Evolutionary conservation across 148 eudicot species (phyloP).

Genomic region (Hydrangea macrophylla): DNA sequence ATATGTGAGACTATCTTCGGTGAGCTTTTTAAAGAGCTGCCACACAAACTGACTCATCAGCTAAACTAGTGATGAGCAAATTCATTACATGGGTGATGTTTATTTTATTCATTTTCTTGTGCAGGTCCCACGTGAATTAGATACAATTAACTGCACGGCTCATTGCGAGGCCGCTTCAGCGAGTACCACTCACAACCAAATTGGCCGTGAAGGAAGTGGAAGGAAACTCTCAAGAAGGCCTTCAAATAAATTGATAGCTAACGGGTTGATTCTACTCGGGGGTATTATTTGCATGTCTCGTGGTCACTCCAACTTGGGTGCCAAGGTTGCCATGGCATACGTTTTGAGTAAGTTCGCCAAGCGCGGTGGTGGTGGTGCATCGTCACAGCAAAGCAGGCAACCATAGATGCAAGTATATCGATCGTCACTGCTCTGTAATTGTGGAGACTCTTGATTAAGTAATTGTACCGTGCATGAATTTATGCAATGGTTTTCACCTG

Average conservation of each 20-base stretch:
- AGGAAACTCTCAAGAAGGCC: conserved; percentile 39
- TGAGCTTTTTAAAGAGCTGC: too few relatives aligned
- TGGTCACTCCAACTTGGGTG: conserved; percentile 60
- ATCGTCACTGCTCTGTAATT: not conserved
- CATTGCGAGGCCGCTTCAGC: conserved; percentile 22
- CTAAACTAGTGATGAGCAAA: not conserved
- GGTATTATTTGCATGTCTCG: conserved; percentile 72
- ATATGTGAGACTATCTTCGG: too few relatives aligned
- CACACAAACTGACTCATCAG: not conserved
- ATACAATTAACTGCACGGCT: conserved; percentile 18
- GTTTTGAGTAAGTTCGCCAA: conserved; percentile 60
- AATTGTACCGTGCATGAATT: too few relatives aligned
- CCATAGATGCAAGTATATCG: conserved; percentile 17
- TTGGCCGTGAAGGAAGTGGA: conserved; percentile 16
- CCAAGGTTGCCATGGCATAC: conserved; percentile 71
- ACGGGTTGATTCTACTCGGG: conserved; percentile 68
- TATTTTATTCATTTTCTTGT: conserved; percentile 5
- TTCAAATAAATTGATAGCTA: conserved; percentile 60
- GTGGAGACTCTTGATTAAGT: not conserved
- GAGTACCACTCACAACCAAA: conserved; percentile 9
- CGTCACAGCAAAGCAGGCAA: conserved; percentile 26
- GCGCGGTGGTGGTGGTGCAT: conserved; percentile 32
- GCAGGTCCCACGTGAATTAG: conserved; percentile 63
- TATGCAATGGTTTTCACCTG: too few relatives aligned
- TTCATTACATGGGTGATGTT: not conserved